Base-by-base conservation (phyloP, 805 yeast genomes). In the Wickerhamomyces rabaulensis region DNA sequence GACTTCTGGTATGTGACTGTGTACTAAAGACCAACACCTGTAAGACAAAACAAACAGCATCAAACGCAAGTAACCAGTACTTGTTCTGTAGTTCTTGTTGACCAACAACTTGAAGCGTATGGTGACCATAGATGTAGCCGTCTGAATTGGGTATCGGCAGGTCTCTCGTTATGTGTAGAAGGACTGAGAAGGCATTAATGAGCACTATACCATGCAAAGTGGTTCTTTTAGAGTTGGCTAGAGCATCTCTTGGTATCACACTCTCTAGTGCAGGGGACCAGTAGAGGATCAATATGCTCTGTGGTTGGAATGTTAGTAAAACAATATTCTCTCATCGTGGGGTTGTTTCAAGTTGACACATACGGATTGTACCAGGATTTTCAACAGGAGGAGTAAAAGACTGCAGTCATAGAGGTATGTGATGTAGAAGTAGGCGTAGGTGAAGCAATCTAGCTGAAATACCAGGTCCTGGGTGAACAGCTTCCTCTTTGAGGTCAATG, bases 401-500 rank as follows among this genome's bases (percentile, higher is more conserved):
- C 61, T 56, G 59, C 64, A 60, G 36, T 60, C 64, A 35, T 55
- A 59, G 4, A 59, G 45, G 33, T 55, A 59, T 4, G 42, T 37
- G 5, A 58, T 41, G 12, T 52, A 19, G 5, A 45, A 48, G 39
- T 38, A 56, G 6, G 49, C 42, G 37, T 46, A 53, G 1, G 45
- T 23, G 17, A 42, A 20, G 9, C 21, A 29, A 22, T 52, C 56
- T 16, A 54, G 31, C 9, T 46, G 46, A 3, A 21, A 15, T 4
- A 48, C 21, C 3, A 57, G 17, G 20, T 60, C 54, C 27, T 42
- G 47, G 15, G 42, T 48, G 31, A 55, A 55, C 2, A 39, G 22
- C 22, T 23, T 39, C 26, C 47, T 54, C 40, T 56, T 52, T 10
- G 48, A 40, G 19, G 45, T 47, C 7, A 57, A 39, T 1, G 57